A percentile compares a stretch with the other conserved stretches of the same genome.
Evolutionary conservation across 345 rosid genomes (phyloP).

Genomic region (Melaleuca quinquenervia): DNA sequence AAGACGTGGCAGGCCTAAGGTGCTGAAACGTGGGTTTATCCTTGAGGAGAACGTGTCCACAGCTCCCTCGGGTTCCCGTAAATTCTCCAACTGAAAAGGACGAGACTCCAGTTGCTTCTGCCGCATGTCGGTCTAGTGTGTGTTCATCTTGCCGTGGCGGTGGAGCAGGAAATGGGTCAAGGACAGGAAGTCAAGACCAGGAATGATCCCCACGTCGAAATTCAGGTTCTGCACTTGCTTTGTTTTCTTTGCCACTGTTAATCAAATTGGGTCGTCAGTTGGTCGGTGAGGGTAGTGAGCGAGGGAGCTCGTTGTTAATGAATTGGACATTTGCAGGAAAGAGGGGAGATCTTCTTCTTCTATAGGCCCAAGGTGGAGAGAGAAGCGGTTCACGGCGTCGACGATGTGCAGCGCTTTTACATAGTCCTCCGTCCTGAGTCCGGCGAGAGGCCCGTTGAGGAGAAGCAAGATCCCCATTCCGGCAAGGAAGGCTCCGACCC

Average conservation of each 20-base stretch:
- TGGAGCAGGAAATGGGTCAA: slow-evolving; percentile 16
- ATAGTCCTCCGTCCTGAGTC: slow-evolving; percentile 56
- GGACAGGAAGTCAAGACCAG: slow-evolving; percentile 28
- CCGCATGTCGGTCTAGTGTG: not conserved
- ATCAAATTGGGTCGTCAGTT: not conserved
- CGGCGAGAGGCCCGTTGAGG: slow-evolving; percentile 38
- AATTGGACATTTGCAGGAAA: slow-evolving; percentile 20
- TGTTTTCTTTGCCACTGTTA: too few species aligned
- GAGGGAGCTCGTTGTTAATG: not conserved
- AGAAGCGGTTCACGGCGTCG: slow-evolving; percentile 43
- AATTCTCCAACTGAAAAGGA: too few species aligned
- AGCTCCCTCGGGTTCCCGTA: too few species aligned
- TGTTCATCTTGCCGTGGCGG: not conserved
- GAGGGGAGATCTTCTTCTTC: slow-evolving; percentile 78
- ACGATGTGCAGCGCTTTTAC: slow-evolving; percentile 64
- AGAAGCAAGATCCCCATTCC: slow-evolving; percentile 50
- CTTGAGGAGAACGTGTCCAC: not conserved
- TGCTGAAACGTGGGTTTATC: not conserved
- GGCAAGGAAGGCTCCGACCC: slow-evolving; percentile 30
- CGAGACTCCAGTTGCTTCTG: not conserved
- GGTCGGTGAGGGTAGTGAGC: not conserved
- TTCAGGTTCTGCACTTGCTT: slow-evolving; percentile 10
- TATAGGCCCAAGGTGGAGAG: slow-evolving; percentile 65
- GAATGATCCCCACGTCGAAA: slow-evolving; percentile 21
- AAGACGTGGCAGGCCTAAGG: not conserved